Percentiles rank a stretch among this genome's conserved stretches.
phyloP scores from a whole-genome alignment of 2,329 filamentous ascomycete species.

The Bipolaris zeicola region DNA sequence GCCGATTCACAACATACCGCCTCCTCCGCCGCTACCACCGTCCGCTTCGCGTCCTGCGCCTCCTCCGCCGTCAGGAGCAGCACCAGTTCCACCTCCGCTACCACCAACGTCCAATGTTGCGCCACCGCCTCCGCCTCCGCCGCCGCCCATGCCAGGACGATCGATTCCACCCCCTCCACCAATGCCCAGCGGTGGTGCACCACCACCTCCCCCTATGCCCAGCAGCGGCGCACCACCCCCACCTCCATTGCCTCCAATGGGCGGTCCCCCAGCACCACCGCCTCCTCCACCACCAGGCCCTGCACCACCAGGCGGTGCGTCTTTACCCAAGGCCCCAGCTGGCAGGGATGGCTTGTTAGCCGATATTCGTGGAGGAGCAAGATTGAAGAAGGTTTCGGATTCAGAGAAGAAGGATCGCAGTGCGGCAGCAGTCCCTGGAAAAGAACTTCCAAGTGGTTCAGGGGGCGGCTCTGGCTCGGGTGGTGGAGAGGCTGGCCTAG shows the following conservation, averaged over 20 bases:
- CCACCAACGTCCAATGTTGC: constrained; percentile 33
- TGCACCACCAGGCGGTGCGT: constrained; percentile 25
- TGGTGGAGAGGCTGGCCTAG: constrained; percentile 48
- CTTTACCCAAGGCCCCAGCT: constrained; percentile 49
- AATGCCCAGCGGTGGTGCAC: constrained; percentile 31
- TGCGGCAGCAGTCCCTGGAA: constrained; percentile 64
- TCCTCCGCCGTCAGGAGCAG: constrained; percentile 29
- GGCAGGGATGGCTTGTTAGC: constrained; percentile 68
- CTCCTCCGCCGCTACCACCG: constrained; percentile 31
- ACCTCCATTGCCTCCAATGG: constrained; percentile 40
- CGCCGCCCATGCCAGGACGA: constrained; percentile 31
- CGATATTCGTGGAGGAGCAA: constrained; percentile 70
- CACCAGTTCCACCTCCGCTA: constrained; percentile 40
- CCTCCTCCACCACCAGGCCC: constrained; percentile 47
- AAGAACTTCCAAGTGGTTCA: constrained; percentile 53
- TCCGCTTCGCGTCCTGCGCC: constrained; percentile 39
- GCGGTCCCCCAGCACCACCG: constrained; percentile 40
- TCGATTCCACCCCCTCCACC: constrained; percentile 43
- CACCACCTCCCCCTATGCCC: constrained; percentile 46
- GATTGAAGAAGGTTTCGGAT: constrained; percentile 76
- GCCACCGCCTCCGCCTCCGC: constrained; percentile 25
- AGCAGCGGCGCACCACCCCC: constrained; percentile 50
- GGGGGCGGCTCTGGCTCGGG: constrained; percentile 47
- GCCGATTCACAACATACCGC: constrained; percentile 54
- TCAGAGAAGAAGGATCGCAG: constrained; percentile 74